Base-by-base conservation (phyloP, 2,329 filamentous ascomycete species). In the Coniochaeta prunicola region DNA sequence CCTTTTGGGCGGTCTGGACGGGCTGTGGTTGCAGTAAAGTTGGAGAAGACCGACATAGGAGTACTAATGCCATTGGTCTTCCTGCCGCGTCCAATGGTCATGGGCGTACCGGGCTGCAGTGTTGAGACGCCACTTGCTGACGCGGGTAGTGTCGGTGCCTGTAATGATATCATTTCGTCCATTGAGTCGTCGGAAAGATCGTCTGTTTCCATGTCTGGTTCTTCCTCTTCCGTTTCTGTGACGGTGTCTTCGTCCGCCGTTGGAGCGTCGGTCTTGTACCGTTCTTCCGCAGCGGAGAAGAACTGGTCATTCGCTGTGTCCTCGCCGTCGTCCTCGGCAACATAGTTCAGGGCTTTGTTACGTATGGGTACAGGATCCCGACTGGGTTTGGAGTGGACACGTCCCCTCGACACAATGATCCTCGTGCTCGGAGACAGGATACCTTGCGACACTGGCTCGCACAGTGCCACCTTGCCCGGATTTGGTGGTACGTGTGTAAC, bases 371-470 rank as follows among this genome's bases (percentile, higher is more conserved):
- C 74, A 30, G 74, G 73, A 59, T 76, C 76, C 63, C 78, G 76
- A 66, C 68, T 73, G 70, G 70, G 80, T 75, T 83, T 87, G 68
- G 70, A 79, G 59, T 84, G 82, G 26, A 77, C 79, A 64, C 79
- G 83, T 4, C 85, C 83, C 28, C 83, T 82, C 54, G 90, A 86
- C 24, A 97, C 79, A 26, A 99, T 86, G 59, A 99, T 91, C 67
- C 89, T 92, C 17, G 92, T 99, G 13, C 78, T 82, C 0, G 90
- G 81, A 9, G 87, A 81, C 53, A 99, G 71, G 5, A 94, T 73
- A 9, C 94, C 94, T 73, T 99, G 94, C 6, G 90, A 86, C 17
- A 97, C 92, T 9, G 94, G 94, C 71, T 99, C 94, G 70, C 92
- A 97, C n/a, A 96, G 85, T 54, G 90, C 86, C 61, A 97, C 90